Conservation (phyloP, 177 flowering plant genomes). For the Vitis hybrid region DNA sequence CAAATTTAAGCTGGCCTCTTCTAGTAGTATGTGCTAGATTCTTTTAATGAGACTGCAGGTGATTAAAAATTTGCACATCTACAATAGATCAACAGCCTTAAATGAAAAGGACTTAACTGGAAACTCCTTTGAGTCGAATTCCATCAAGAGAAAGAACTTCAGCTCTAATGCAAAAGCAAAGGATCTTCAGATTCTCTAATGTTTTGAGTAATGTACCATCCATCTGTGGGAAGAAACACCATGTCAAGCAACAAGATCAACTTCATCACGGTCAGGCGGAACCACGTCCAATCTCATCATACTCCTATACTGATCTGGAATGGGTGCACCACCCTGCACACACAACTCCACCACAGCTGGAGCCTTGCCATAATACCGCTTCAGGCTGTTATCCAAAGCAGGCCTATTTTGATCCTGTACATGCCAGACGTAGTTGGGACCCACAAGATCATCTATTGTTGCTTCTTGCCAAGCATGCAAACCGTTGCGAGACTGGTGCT, state of each 20-base stretch:
- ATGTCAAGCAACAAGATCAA: slow-evolving; percentile 80
- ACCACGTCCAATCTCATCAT: slow-evolving; percentile 92
- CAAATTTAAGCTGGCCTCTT: too few species aligned
- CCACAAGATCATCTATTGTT: slow-evolving; percentile 69
- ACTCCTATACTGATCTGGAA: slow-evolving; percentile 59
- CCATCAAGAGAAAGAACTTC: too few species aligned
- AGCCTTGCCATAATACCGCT: slow-evolving; percentile 87
- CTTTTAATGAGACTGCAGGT: too few species aligned
- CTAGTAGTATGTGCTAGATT: too few species aligned
- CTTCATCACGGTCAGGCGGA: slow-evolving; percentile 76
- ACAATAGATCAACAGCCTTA: too few species aligned
- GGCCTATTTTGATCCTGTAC: slow-evolving; percentile 43
- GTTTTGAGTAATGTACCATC: too few species aligned
- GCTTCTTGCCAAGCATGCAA: slow-evolving; percentile 97
- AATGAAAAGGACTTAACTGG: too few species aligned
- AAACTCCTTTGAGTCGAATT: too few species aligned
- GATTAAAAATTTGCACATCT: too few species aligned
- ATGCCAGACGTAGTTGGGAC: slow-evolving; percentile 89
- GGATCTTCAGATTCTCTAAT: too few species aligned
- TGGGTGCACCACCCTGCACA: slow-evolving; percentile 70
- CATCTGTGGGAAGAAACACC: not conserved
- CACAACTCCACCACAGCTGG: slow-evolving; percentile 82
- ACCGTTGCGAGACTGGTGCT: slow-evolving; percentile 76
- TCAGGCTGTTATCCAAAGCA: slow-evolving; percentile 58
- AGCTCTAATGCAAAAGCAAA: too few species aligned